Conservation (phyloP, 1,284 basidiomycete genomes). For the Cutaneotrichosporon sp. region DNA sequence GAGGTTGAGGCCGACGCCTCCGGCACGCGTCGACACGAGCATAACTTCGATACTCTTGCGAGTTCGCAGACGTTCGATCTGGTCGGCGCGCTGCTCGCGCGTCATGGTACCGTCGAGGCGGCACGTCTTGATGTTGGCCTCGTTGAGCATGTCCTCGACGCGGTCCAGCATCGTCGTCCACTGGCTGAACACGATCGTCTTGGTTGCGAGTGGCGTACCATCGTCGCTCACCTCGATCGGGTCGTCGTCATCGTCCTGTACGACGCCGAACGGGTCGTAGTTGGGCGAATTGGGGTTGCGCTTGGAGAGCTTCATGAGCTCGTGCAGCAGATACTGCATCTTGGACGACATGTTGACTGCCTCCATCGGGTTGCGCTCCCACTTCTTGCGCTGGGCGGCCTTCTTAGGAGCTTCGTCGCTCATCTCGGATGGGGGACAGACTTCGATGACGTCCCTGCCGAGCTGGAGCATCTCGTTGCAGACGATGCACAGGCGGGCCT, state of each 20-base stretch:
- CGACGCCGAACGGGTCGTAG: conserved; percentile 65
- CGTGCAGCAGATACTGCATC: conserved; percentile 71
- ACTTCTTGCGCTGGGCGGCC: conserved; percentile 58
- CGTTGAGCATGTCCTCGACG: conserved; percentile 83
- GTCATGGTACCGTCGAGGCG: conserved; percentile 96
- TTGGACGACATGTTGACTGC: conserved; percentile 79
- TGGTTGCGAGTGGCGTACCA: conserved; percentile 56
- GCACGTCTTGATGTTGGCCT: conserved; percentile 76
- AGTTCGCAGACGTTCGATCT: conserved; percentile 84
- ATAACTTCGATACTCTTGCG: conserved; percentile 85
- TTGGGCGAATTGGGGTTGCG: conserved; percentile 79
- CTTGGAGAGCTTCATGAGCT: conserved; percentile 72
- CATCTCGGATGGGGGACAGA: conserved; percentile 60
- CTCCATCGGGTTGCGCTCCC: conserved; percentile 68
- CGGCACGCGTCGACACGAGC: conserved; percentile 91
- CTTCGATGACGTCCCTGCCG: conserved; percentile 70
- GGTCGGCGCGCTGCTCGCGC: conserved; percentile 82
- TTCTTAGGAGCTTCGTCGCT: conserved; percentile 55
- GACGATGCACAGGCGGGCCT: conserved; percentile 65
- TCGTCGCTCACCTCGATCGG: conserved; percentile 64
- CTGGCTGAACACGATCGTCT: conserved; percentile 93
- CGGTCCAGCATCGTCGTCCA: conserved; percentile 97
- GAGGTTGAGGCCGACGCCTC: conserved; percentile 93
- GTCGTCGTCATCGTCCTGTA: conserved; percentile 66
- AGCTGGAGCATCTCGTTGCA: conserved; percentile 66